phyloP scores from a whole-genome alignment of 2,329 filamentous ascomycete genomes.

The Zasmidium citrigriseum region DNA sequence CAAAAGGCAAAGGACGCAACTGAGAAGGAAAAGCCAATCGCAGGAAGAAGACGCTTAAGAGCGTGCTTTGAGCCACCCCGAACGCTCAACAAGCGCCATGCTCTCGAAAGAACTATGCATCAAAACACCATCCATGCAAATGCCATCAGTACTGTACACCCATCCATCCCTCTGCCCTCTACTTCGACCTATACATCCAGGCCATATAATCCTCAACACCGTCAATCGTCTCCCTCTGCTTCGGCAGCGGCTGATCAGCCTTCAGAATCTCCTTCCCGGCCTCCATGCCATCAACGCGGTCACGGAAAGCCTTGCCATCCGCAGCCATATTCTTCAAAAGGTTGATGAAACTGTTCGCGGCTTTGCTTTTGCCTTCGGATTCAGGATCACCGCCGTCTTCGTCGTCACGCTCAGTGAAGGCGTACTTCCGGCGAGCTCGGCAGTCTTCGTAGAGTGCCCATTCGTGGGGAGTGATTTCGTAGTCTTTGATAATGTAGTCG shows the following conservation, averaged over 20 bases:
- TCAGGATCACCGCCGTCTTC: constrained; percentile 31
- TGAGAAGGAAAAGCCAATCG: no score
- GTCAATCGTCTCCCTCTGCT: constrained; percentile 20
- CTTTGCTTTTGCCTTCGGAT: constrained; percentile 35
- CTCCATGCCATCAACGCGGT: constrained; percentile 55
- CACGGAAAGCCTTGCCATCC: constrained; percentile 61
- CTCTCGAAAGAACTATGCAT: background rate
- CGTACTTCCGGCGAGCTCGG: constrained; percentile 57
- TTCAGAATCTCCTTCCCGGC: constrained; percentile 41
- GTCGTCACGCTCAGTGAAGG: constrained; percentile 47
- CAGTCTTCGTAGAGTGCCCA: constrained; percentile 57
- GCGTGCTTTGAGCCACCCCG: background rate
- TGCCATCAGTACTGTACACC: background rate
- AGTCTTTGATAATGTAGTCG: constrained; percentile 74
- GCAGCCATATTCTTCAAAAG: constrained; percentile 51
- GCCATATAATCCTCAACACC: constrained; percentile 31
- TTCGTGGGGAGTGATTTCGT: constrained; percentile 42
- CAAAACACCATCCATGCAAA: background rate
- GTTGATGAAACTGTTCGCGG: constrained; percentile 46
- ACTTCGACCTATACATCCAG: constrained; percentile 28
- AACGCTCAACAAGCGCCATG: background rate
- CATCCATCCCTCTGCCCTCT: background rate
- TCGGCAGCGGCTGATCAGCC: constrained; percentile 21
- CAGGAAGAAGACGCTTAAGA: background rate
- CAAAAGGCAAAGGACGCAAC: no score